A percentile compares a stretch with the other conserved stretches of the same genome.
Conservation (phyloP, 1,139 yeast genomes). For the Taiozyma onychis region DNA sequence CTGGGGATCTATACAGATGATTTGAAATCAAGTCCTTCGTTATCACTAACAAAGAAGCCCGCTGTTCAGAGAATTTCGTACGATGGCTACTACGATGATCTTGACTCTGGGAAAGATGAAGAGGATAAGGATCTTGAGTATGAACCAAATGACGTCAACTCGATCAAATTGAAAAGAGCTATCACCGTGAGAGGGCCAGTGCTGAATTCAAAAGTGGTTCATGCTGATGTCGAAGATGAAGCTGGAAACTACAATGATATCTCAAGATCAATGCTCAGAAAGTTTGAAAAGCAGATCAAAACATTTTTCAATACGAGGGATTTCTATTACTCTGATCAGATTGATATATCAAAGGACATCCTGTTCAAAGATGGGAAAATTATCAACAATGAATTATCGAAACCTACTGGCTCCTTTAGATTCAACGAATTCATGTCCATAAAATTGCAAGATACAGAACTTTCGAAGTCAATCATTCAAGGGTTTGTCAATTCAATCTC, state of each 20-base stretch:
- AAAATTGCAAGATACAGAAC: neutral
- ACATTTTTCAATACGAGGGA: constrained; percentile 16
- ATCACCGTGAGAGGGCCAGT: constrained; percentile 15
- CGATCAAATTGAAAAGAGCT: constrained; percentile 18
- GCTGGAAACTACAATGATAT: constrained; percentile 8
- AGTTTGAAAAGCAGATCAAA: constrained; percentile 18
- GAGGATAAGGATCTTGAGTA: constrained; percentile 1
- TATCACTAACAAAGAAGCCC: constrained; percentile 14
- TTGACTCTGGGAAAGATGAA: constrained; percentile 1
- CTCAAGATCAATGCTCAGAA: constrained; percentile 15
- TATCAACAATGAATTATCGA: constrained; percentile 1
- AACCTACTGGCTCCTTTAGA: constrained; percentile 22
- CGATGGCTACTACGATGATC: constrained; percentile 5
- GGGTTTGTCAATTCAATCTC: constrained; percentile 30
- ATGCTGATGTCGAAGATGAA: constrained; percentile 1
- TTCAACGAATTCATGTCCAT: constrained; percentile 25
- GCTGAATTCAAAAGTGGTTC: neutral
- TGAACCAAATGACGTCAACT: constrained; percentile 1
- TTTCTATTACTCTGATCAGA: constrained; percentile 20
- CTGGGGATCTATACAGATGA: constrained; percentile 23
- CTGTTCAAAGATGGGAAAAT: constrained; percentile 9
- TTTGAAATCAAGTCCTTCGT: constrained; percentile 20
- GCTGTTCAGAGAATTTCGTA: constrained; percentile 9
- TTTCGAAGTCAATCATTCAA: constrained; percentile 26
- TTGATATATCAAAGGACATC: constrained; percentile 16